Evolutionary conservation across 495 filamentous ascomycete species (phyloP), one percentile per base, ranked within the genome.

Genomic region (Tuber microsphaerosporum): DNA sequence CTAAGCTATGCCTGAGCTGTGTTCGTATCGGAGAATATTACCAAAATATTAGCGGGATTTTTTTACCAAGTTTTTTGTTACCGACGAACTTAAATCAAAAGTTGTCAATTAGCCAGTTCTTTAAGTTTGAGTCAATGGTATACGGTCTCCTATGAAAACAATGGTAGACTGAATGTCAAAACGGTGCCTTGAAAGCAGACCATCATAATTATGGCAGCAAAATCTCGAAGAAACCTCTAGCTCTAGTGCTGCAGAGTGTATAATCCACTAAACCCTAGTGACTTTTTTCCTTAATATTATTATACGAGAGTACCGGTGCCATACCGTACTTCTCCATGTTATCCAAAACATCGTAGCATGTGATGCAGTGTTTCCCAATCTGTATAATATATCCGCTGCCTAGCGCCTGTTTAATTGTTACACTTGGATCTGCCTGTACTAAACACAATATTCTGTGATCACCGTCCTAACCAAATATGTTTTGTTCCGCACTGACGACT

Each of bases 1-100:
- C 71, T 82, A 43, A 76, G 71, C 20, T 82, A 82, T 75, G 80
- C 79, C 22, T 82, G 74, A 73, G 61, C 65, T 72, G 9, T 39
- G 31, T 48, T 44, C 41, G 41, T 61, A 45, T 74, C 69, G 45
- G 45, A 3, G 26, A 10, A 5, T 17, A 65, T 19, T 31, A 31
- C 26, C 14, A 37, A 1, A 2, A 37, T 37, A 12, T n/a, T n/a
- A 65, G 31, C 14, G 12, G 56, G 56, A 26, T 16, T 31, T 65
- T 19, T 10, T 48, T 20, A 10, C 10, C 14, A 26, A 61, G 8
- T 19, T 34, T 19, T 34, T 61, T 12, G n/a, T 61, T 26, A 61
- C 31, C 14, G 26, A 34, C 4, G 14, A 4, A 65, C 34, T 6
- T 31, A 34, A 65, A 26, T n/a, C 31, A 65, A 65, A 65, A 34